Percentiles rank a stretch among this genome's conserved stretches.
Evolutionary conservation across 129 eudicot genomes (phyloP).

Genomic region (Arctium minus): DNA sequence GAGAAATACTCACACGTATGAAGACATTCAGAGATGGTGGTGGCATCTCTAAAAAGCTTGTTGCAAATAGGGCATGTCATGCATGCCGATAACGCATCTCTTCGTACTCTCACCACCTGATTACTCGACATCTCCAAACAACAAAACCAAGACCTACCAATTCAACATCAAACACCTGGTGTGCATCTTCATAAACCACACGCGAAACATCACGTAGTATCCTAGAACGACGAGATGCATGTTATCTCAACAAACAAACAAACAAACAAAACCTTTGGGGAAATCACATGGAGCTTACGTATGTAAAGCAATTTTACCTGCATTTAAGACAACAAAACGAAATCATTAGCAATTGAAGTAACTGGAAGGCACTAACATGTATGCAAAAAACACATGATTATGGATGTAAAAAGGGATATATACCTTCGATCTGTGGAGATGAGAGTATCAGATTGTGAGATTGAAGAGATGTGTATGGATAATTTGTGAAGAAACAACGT

Average conservation of each 20-base stretch:
- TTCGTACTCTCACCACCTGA: conserved; percentile 50
- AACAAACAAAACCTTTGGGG: conserved; percentile 11
- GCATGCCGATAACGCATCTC: conserved; percentile 76
- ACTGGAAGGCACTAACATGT: background rate
- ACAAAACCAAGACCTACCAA: background rate
- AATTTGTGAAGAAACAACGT: conserved; percentile 31
- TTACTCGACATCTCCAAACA: conserved; percentile 57
- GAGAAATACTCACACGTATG: conserved; percentile 70
- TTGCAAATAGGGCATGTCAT: conserved; percentile 92
- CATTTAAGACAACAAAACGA: conserved; percentile 35
- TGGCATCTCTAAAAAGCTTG: conserved; percentile 76
- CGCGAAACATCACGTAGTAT: conserved; percentile 21
- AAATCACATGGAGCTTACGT: conserved; percentile 31
- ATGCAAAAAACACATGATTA: background rate
- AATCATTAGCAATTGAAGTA: conserved; percentile 6
- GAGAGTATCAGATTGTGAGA: conserved; percentile 10
- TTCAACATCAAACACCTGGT: conserved; percentile 21
- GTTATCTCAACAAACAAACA: conserved; percentile 7
- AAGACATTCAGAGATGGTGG: conserved; percentile 89
- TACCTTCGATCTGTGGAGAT: conserved; percentile 27
- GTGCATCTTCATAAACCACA: conserved; percentile 31
- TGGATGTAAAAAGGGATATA: background rate
- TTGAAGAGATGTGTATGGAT: conserved; percentile 22
- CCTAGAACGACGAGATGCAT: conserved; percentile 42
- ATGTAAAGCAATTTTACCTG: conserved; percentile 19